These are phyloP conservation scores for Corynespora cassiicola DNA, from an alignment of 2,329 filamentous ascomycete species.

Conservation along the genomic window DNA sequence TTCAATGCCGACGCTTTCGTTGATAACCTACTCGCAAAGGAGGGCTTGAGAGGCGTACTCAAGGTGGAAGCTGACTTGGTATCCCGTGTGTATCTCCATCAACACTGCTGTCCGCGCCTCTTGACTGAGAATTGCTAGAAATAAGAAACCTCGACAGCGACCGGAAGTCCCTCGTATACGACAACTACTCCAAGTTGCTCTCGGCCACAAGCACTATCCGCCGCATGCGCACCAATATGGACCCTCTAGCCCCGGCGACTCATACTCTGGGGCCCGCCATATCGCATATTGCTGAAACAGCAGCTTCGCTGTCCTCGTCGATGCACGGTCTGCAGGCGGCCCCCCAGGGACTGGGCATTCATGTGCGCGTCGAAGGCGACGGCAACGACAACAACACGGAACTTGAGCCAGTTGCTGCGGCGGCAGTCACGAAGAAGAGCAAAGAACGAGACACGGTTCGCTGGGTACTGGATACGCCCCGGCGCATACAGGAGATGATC, in stretches of 20 bases:
- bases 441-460: slow-evolving; percentile 63
- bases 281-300: slow-evolving; percentile 73
- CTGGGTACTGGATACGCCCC: slow-evolving; percentile 68
- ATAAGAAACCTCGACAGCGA: slow-evolving; percentile 92
- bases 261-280: slow-evolving; percentile 77
- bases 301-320: slow-evolving; percentile 48
- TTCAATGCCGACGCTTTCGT: slow-evolving; percentile 80
- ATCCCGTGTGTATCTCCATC: slow-evolving; percentile 44
- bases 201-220: slow-evolving; percentile 95
- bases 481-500: slow-evolving; percentile 64
- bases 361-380: slow-evolving; percentile 28
- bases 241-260: slow-evolving; percentile 76
- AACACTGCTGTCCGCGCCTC: not conserved
- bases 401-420: slow-evolving; percentile 45
- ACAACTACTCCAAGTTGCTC: slow-evolving; percentile 97
- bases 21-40: slow-evolving; percentile 64
- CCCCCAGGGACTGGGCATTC: slow-evolving; percentile 27
- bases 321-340: slow-evolving; percentile 36
- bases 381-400: slow-evolving; percentile 21
- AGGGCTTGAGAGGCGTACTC: slow-evolving; percentile 72
- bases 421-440: too few relatives aligned
- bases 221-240: slow-evolving; percentile 84
- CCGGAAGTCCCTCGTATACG: slow-evolving; percentile 95
- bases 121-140: slow-evolving; percentile 55
- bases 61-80: slow-evolving; percentile 74